Evolutionary conservation across 768 basidiomycete genomes (phyloP).

Genomic region (Mycena polygramma): DNA sequence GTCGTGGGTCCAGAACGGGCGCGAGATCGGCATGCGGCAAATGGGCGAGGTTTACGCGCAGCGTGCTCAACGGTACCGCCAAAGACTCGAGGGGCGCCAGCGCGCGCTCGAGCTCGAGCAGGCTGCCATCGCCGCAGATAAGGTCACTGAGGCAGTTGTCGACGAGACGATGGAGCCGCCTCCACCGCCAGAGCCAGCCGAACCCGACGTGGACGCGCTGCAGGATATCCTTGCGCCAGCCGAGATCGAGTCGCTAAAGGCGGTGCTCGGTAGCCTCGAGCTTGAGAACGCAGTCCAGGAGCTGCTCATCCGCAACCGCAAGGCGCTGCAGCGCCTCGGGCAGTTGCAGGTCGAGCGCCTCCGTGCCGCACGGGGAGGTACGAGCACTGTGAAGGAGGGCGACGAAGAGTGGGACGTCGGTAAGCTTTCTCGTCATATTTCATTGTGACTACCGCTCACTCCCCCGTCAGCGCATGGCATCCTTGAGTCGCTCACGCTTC

Average conservation of each 20-base stretch:
- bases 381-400: constrained; percentile 65
- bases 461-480: constrained; percentile 74
- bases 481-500: constrained; percentile 73
- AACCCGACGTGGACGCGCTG: constrained; percentile 63
- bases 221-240: constrained; percentile 60
- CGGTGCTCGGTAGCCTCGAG: constrained; percentile 70
- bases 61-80: constrained; percentile 58
- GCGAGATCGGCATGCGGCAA: constrained; percentile 71
- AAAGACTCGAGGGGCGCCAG: constrained; percentile 41
- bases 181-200: constrained; percentile 16
- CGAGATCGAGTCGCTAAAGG: constrained; percentile 69
- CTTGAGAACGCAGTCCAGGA: constrained; percentile 79
- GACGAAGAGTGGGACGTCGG: constrained; percentile 90
- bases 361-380: constrained; percentile 57
- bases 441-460: constrained; percentile 32
- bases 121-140: constrained; percentile 1
- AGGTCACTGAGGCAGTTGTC: not conserved
- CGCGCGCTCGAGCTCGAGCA: constrained; percentile 41
- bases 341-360: constrained; percentile 74
- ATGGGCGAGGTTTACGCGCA: constrained; percentile 72
- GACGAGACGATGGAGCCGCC: not conserved
- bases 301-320: constrained; percentile 74
- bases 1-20: constrained; percentile 82
- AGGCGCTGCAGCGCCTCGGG: constrained; percentile 73
- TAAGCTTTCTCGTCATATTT: constrained; percentile 49